Evolutionary conservation across 306 rosid species (phyloP), one percentile per base, ranked within the genome.

Genomic region (Hippophae tibetana): DNA sequence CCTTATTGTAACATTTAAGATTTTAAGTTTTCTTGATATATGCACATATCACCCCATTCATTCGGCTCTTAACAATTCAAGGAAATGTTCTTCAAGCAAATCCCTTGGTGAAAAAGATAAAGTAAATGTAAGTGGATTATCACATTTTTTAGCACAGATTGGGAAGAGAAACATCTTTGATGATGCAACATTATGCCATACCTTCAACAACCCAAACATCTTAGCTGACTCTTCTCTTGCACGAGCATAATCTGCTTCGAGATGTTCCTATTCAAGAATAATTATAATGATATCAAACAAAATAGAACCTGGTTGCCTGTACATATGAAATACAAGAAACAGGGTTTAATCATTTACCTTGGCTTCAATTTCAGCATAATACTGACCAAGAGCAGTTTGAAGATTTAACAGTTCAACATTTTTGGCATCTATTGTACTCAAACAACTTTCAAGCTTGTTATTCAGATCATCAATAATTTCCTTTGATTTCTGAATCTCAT

Each of bases 351-450:
- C 66, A 53, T 46, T 64, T 76, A 90, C 98, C 98, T 92, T 92
- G 12, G 93, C 95, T 78, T 92, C 98, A 69, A 92, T 92, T 87
- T 87, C 96, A 60, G 98, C 98, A 76, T 85, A 92, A 76, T 92
- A 87, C 78, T 85, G 98, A 61, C 98, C 98, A 66, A 92, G 98
- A 43, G 96, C 96, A 59, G 96, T 92, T 82, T 87, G 98, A 48
- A 92, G 87, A 81, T 92, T 92, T 67, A 81, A 52, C 13, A 92
- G 95, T 75, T 92, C 98, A 60, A 71, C 42, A 55, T 87, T 85
- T 80, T 92, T 92, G 68, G 92, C 89, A 78, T 87, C 84, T 43
- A 92, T 81, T 59, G 74, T 76, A 74, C 76, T 76, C 75, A 69
- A 74, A 79, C 79, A 85, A 72, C 79, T 71, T 51, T 73, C 72